A percentile compares a stretch with the other conserved stretches of the same genome.
Evolutionary conservation across 2,329 filamentous ascomycete genomes (phyloP).

Genomic region (Epichloe uncinata): DNA sequence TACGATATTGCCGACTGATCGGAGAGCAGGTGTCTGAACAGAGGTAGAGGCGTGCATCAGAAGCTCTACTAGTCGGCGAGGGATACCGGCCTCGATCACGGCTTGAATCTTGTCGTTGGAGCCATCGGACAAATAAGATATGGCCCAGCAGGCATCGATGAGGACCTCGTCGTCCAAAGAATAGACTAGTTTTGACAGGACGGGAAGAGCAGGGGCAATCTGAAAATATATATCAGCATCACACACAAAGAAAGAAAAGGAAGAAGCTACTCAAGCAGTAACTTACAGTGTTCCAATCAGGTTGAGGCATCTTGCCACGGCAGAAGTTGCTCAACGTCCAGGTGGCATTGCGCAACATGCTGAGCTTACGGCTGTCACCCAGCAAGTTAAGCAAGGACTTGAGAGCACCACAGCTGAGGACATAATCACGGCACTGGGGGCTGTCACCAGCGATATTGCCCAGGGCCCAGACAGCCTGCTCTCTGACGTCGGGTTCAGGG

Average conservation of each 20-base stretch:
- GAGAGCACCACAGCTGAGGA: conserved; percentile 79
- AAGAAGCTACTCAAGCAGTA: not conserved
- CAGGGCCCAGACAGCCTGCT: conserved; percentile 96
- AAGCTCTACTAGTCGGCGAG: conserved; percentile 87
- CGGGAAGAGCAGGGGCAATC: conserved; percentile 90
- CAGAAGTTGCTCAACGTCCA: conserved; percentile 99
- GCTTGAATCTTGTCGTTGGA: conserved; percentile 99
- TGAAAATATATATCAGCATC: conserved; percentile 22
- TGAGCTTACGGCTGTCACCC: conserved; percentile 94
- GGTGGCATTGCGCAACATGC: conserved; percentile 96
- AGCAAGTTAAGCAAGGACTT: conserved; percentile 81
- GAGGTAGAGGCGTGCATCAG: conserved; percentile 97
- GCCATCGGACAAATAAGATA: conserved; percentile 94
- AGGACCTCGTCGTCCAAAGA: conserved; percentile 96
- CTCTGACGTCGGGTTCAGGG: conserved; percentile 92
- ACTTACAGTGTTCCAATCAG: conserved; percentile 88
- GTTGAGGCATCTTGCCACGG: conserved; percentile 97
- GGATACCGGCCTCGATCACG: conserved; percentile 95
- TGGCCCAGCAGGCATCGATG: conserved; percentile 99
- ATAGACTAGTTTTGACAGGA: conserved; percentile 94
- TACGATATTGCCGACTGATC: conserved; percentile 97
- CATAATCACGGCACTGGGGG: conserved; percentile 92
- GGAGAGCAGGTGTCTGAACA: conserved; percentile 91
- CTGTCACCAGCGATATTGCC: conserved; percentile 99
- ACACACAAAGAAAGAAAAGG: not conserved